Conservation (phyloP, 345 rosid species). For the Eucalyptus sp. region DNA sequence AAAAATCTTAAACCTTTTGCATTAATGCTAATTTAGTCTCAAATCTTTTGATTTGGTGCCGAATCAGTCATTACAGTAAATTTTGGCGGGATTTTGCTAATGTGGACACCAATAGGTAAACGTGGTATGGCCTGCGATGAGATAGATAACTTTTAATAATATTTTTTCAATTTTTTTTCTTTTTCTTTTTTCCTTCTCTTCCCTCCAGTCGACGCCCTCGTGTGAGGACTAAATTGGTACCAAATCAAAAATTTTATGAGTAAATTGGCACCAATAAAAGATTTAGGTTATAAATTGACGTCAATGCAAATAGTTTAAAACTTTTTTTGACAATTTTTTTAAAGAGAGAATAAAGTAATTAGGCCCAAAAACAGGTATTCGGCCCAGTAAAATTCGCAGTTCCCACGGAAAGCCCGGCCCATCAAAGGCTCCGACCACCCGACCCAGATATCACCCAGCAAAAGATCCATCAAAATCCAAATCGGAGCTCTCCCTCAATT, state of each 20-base stretch:
- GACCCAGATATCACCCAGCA: background rate
- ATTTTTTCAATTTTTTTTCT: no score
- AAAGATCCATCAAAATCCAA: background rate
- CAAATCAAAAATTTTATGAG: fast-evolving
- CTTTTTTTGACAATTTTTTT: fast-evolving
- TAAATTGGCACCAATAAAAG: no score
- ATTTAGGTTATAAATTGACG: no score
- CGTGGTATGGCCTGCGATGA: fast-evolving
- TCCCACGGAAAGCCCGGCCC: background rate
- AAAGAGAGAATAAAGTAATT: no score
- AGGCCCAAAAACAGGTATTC: background rate
- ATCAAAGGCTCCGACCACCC: background rate
- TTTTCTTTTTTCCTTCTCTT: no score
- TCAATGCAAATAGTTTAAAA: fast-evolving
- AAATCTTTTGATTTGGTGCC: no score
- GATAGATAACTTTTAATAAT: fast-evolving
- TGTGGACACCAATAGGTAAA: fast-evolving
- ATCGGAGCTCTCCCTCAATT: background rate
- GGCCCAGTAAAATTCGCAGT: background rate
- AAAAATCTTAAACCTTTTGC: no score
- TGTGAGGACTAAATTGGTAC: no score
- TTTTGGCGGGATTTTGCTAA: no score
- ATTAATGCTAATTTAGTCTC: no score
- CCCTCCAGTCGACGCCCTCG: fast-evolving
- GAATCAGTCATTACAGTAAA: fast-evolving